Conservation (phyloP, 176 grass and related monocot genomes). For the Secale cereale region DNA sequence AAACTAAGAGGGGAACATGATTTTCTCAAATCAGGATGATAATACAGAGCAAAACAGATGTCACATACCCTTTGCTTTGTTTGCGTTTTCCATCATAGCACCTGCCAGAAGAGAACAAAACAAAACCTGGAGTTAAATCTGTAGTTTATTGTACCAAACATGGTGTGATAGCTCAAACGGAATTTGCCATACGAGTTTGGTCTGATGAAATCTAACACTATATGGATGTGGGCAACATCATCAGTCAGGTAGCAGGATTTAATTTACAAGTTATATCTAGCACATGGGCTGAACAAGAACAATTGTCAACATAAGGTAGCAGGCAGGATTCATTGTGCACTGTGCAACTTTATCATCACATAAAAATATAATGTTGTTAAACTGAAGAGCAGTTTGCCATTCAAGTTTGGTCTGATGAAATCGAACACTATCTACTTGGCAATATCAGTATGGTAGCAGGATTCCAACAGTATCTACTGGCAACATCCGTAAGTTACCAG, state of each 20-base stretch:
- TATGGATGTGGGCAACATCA: no score
- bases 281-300: no score
- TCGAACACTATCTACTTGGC: neutral
- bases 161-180: neutral
- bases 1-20: no score
- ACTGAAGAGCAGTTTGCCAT: neutral
- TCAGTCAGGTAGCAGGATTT: no score
- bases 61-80: conserved; percentile 82
- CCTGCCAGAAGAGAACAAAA: conserved; percentile 19
- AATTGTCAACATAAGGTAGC: no score
- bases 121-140: neutral
- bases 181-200: neutral
- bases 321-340: no score
- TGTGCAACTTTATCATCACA: neutral
- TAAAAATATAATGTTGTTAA: neutral
- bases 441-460: no score
- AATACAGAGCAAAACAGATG: neutral
- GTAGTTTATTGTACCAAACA: neutral
- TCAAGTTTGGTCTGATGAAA: neutral
- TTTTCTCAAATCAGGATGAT: no score
- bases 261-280: no score
- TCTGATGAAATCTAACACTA: neutral
- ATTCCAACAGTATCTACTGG: no score
- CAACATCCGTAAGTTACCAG: no score
- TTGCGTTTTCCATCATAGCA: conserved; percentile 81